A percentile compares a stretch with the other conserved stretches of the same genome.
Evolutionary conservation across 2,329 filamentous ascomycete genomes (phyloP).

Genomic region (Esteya vermicola): DNA sequence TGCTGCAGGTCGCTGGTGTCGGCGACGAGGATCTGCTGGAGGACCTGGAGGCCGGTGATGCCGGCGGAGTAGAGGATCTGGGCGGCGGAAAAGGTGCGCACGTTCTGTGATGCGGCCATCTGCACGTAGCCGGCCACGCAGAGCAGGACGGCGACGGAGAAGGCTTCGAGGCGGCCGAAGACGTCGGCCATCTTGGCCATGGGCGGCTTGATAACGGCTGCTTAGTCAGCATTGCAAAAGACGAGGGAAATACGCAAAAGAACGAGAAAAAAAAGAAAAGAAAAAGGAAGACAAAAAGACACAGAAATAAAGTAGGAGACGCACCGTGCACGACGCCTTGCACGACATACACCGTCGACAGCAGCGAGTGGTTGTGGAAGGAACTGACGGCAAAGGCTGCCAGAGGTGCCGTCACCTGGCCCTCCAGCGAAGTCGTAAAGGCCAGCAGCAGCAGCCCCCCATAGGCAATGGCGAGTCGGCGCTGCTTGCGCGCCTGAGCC

Average conservation of each 20-base stretch:
- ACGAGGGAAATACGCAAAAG: not conserved
- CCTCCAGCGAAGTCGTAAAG: conserved; percentile 52
- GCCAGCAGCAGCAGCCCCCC: conserved; percentile 40
- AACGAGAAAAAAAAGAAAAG: not conserved
- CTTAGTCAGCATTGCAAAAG: conserved; percentile 2
- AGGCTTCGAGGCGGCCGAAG: conserved; percentile 47
- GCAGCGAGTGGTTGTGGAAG: conserved; percentile 46
- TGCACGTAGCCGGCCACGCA: conserved; percentile 43
- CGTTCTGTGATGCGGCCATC: conserved; percentile 38
- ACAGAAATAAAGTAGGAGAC: not conserved
- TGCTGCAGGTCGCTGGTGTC: conserved; percentile 46
- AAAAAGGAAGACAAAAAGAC: not conserved
- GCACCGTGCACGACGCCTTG: conserved; percentile 49
- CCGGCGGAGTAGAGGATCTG: conserved; percentile 50
- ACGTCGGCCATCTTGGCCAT: conserved; percentile 49
- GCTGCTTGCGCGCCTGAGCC: no score
- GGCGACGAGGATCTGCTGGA: conserved; percentile 51
- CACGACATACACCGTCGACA: conserved; percentile 50
- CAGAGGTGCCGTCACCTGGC: conserved; percentile 46
- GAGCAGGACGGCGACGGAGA: conserved; percentile 35
- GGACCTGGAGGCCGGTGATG: conserved; percentile 27
- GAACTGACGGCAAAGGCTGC: conserved; percentile 50
- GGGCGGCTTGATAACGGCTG: conserved; percentile 43
- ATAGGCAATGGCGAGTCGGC: conserved; percentile 10
- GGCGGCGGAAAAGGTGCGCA: conserved; percentile 35